A percentile compares a stretch with the other conserved stretches of the same genome.
phyloP scores from a whole-genome alignment of 495 filamentous ascomycete genomes.

The Penicillium goetzii region DNA sequence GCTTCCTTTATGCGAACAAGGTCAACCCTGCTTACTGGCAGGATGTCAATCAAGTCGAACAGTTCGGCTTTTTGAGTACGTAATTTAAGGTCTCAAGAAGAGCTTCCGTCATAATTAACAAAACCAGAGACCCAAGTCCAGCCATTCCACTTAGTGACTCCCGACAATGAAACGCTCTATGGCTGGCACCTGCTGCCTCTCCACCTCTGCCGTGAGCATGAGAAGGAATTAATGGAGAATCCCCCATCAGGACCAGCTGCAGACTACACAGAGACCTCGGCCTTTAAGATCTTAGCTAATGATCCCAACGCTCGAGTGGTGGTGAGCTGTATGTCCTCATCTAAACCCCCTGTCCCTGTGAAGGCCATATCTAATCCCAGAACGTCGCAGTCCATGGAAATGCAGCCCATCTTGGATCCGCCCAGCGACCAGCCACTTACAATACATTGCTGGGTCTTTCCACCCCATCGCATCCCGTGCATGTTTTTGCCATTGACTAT shows the following conservation, averaged over 20 bases:
- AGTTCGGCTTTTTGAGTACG: conserved; percentile 82
- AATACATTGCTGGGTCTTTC: conserved; percentile 47
- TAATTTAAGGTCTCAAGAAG: neutral
- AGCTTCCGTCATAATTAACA: conserved; percentile 19
- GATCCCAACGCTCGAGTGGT: conserved; percentile 61
- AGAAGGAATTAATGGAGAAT: conserved; percentile 48
- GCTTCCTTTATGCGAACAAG: conserved; percentile 77
- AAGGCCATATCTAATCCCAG: neutral
- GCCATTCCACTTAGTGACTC: conserved; percentile 58
- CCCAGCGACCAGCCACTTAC: conserved; percentile 48
- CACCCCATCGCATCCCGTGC: conserved; percentile 56
- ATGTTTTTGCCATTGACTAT: conserved; percentile 80
- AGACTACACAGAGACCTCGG: conserved; percentile 48
- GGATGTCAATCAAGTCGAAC: conserved; percentile 70
- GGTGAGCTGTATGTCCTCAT: conserved; percentile 50
- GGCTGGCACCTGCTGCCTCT: conserved; percentile 66
- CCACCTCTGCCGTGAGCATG: conserved; percentile 54
- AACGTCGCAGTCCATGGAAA: conserved; percentile 49
- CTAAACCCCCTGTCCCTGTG: neutral
- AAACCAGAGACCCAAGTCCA: conserved; percentile 60
- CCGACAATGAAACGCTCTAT: conserved; percentile 62
- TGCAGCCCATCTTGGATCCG: conserved; percentile 51
- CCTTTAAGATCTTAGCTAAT: conserved; percentile 56
- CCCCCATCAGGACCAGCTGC: conserved; percentile 45
- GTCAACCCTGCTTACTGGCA: conserved; percentile 70